A percentile compares a stretch with the other conserved stretches of the same genome.
These are phyloP conservation scores for Pythium phragmitis DNA, from an alignment of 352 stramenopile species.

Conservation along the genomic window DNA sequence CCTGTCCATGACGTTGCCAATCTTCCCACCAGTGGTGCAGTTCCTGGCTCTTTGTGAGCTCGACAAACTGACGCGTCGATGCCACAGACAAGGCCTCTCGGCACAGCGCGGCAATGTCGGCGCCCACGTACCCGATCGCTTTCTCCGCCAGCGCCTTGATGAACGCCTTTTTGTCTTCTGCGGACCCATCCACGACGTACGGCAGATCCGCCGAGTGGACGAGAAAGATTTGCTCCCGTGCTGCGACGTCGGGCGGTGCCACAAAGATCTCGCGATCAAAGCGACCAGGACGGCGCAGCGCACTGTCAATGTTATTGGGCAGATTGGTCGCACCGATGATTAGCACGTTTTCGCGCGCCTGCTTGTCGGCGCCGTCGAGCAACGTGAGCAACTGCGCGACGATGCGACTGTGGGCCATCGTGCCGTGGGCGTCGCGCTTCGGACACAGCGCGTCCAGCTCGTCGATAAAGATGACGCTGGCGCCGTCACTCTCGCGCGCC, in stretches of 20 bases:
- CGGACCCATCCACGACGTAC: conserved; percentile 17
- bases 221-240: conserved; percentile 63
- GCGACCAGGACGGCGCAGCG: conserved; percentile 69
- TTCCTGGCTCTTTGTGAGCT: conserved; percentile 45
- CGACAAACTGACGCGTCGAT: conserved; percentile 62
- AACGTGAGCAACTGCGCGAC: conserved; percentile 95
- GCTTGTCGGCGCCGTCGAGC: conserved; percentile 89
- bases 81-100: conserved; percentile 69
- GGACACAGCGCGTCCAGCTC: conserved; percentile 95
- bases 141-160: conserved; percentile 42
- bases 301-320: conserved; percentile 90
- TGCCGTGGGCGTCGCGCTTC: conserved; percentile 72
- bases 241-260: conserved; percentile 36
- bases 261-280: conserved; percentile 84
- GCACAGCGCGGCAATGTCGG: conserved; percentile 77
- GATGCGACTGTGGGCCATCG: conserved; percentile 66
- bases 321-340: conserved; percentile 94
- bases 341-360: conserved; percentile 84
- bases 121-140: conserved; percentile 75
- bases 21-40: conserved; percentile 58
- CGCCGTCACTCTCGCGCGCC: conserved; percentile 28
- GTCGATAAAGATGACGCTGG: conserved; percentile 93
- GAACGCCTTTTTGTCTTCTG: conserved; percentile 31
- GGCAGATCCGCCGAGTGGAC: conserved; percentile 52
- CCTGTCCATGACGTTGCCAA: conserved; percentile 46